Evolutionary conservation across 805 yeast genomes (phyloP).

Genomic region (Cephaloascus fragrans): DNA sequence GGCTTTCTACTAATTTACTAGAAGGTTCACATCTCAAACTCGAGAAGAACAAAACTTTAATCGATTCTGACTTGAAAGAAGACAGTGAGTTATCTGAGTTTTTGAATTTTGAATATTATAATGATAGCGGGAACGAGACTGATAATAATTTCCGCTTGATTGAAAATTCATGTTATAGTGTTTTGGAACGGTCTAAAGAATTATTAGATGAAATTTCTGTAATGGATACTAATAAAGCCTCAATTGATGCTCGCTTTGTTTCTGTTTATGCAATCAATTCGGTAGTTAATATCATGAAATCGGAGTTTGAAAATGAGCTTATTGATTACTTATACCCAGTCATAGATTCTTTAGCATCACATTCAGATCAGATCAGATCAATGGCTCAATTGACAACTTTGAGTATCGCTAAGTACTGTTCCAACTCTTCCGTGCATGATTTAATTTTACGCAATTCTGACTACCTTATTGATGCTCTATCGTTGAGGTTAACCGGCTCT

Average conservation of each 20-base stretch:
- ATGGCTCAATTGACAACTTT: constrained; percentile 44
- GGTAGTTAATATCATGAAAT: constrained; percentile 17
- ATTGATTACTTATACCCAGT: constrained; percentile 67
- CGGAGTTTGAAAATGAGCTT: constrained; percentile 40
- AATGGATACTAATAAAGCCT: constrained; percentile 4
- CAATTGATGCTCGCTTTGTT: constrained; percentile 20
- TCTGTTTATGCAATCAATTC: constrained; percentile 35
- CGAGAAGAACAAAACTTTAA: constrained; percentile 6
- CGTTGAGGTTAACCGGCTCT: constrained; percentile 58
- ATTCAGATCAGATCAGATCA: constrained; percentile 31
- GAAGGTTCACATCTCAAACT: constrained; percentile 21
- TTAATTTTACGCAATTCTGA: constrained; percentile 65
- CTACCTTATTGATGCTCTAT: constrained; percentile 72
- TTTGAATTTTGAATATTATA: no score
- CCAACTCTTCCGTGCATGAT: constrained; percentile 43
- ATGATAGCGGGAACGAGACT: neutral
- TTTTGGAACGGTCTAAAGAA: constrained; percentile 31
- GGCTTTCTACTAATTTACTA: constrained; percentile 1
- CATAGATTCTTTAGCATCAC: constrained; percentile 60
- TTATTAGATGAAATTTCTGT: constrained; percentile 25
- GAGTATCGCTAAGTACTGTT: constrained; percentile 40
- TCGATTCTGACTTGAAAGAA: neutral
- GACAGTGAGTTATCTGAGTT: no score
- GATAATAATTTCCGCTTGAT: neutral
- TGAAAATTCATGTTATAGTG: constrained; percentile 3